Base-by-base conservation (phyloP, 2,329 filamentous ascomycete species). In the Hypoxylon sp. region DNA sequence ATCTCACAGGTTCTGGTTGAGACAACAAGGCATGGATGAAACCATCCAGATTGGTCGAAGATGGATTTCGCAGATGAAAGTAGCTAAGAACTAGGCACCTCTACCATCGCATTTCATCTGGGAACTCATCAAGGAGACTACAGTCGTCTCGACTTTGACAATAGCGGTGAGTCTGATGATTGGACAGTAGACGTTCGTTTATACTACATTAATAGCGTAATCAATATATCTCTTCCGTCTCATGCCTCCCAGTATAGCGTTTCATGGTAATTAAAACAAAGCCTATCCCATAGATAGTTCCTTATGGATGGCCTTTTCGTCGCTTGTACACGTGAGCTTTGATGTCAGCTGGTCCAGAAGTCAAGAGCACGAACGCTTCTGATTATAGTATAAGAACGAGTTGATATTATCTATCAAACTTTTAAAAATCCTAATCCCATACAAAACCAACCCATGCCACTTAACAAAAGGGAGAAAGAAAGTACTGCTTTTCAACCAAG, bases 1-100 rank as follows among this genome's bases (percentile, higher is more conserved):
- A 3, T 11, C 29, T 17, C 39, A 47, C 53, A 88, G 86, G 67
- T 90, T 91, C 77, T 91, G 88, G 88, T 81, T 85, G 62, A 83
- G 86, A n/a, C 88, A 90, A 75, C 82, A 84, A 56, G 84, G 87
- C 10, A 83, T 87, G 76, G 79, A 81, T 3, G 88, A 89, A 71
- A 88, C 87, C 0, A 86, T 90, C 56, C 78, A 86, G 54, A 81
- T 89, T 27, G 88, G 88, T 2, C 83, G 84, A 58, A 80, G 75
- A 24, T 80, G 88, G 76, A 89, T 91, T 72, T 79, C 82, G n/a
- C 81, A 86, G 76, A 80, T 59, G n/a, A 73, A 71, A 24, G 39
- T 42, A 21, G 32, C 51, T 15, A 70, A 69, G 35, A 53, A 62
- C 3, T 72, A 71, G 63, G 44, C 39, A 51, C 32, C 47, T 79